Evolutionary conservation across 177 flowering plant genomes (phyloP).

Genomic region (Vitis hybrid): DNA sequence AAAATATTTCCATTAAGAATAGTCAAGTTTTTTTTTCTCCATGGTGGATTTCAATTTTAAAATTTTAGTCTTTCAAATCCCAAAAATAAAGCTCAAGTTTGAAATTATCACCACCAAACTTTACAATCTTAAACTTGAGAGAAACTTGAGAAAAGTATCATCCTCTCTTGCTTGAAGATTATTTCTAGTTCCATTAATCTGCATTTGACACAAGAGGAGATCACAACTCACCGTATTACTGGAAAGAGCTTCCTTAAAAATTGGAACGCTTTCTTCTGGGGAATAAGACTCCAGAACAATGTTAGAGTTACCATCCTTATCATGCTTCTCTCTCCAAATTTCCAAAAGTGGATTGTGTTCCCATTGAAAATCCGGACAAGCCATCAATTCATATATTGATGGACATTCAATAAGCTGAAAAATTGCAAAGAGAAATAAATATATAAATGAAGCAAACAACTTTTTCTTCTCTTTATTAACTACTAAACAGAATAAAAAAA

Average conservation of each 20-base stretch:
- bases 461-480: neutral
- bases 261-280: slow-evolving; percentile 51
- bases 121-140: neutral
- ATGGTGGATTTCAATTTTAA: neutral
- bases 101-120: neutral
- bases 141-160: neutral
- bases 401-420: slow-evolving; percentile 98
- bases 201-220: neutral
- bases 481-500: neutral
- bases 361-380: slow-evolving; percentile 73
- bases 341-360: slow-evolving; percentile 64
- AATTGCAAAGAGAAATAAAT: slow-evolving; percentile 2
- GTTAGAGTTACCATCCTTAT: slow-evolving; percentile 40
- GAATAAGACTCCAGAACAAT: slow-evolving; percentile 66
- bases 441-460: too few species aligned
- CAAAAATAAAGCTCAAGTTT: too few species aligned
- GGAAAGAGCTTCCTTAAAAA: slow-evolving; percentile 71
- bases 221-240: slow-evolving; percentile 57
- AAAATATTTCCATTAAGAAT: neutral
- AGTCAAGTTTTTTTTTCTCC: neutral
- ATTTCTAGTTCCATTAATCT: neutral
- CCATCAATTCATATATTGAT: slow-evolving; percentile 92
- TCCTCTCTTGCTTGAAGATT: neutral
- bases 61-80: too few species aligned
- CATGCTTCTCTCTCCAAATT: slow-evolving; percentile 69